These are phyloP conservation scores for Saprolegnia diclina DNA, from an alignment of 352 stramenopile species.

Conservation along the genomic window DNA sequence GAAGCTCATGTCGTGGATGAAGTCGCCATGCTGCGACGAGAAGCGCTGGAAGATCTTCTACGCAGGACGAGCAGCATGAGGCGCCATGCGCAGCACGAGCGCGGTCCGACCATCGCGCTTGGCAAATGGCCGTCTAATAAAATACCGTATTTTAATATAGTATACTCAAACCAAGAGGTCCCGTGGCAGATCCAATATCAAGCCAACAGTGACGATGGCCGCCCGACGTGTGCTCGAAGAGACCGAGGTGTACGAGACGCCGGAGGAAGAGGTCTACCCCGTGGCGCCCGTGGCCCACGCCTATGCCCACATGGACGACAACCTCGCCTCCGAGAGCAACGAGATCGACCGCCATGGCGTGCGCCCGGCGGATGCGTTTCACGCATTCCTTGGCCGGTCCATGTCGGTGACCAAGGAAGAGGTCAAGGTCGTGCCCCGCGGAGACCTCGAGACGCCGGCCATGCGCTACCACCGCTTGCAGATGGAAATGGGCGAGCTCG, in stretches of 20 bases:
- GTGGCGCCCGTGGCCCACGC: not conserved
- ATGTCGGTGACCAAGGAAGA: slow-evolving; percentile 10
- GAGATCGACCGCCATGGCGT: slow-evolving; percentile 22
- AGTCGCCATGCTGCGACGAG: slow-evolving; percentile 83
- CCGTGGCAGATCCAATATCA: not conserved
- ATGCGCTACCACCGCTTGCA: slow-evolving; percentile 26
- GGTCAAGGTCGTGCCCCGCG: slow-evolving; percentile 19
- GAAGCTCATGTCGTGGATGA: slow-evolving; percentile 91
- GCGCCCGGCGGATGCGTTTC: slow-evolving; percentile 22
- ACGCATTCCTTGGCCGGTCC: slow-evolving; percentile 23
- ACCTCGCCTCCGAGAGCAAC: slow-evolving; percentile 5
- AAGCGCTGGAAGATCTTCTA: slow-evolving; percentile 80
- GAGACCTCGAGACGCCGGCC: slow-evolving; percentile 19
- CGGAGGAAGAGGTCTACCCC: slow-evolving; percentile 25
- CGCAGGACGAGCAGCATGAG: not conserved
- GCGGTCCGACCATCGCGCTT: not conserved
- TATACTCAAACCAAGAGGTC: too few species aligned
- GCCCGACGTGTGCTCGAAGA: slow-evolving; percentile 20
- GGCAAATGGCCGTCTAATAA: not conserved
- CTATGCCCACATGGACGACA: slow-evolving; percentile 24
- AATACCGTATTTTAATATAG: too few species aligned
- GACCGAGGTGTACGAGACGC: slow-evolving; percentile 27
- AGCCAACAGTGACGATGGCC: not conserved
- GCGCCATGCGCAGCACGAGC: not conserved
- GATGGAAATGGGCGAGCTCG: slow-evolving; percentile 25